These are phyloP conservation scores for Polychaeton citri DNA, from an alignment of 2,329 filamentous ascomycete genomes.

Conservation along the genomic window DNA sequence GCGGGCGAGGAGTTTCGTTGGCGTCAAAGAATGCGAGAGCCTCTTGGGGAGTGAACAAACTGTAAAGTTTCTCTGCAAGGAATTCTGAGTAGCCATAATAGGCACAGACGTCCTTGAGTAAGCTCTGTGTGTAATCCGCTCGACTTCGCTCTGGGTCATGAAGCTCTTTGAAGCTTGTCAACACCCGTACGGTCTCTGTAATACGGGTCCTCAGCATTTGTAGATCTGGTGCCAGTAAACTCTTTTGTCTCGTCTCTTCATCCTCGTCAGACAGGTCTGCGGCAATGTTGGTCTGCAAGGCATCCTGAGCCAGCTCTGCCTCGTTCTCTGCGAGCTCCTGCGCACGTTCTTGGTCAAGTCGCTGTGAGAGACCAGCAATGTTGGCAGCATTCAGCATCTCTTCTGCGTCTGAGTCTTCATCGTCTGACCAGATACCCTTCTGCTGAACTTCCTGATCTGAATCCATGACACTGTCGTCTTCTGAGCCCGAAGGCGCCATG, in stretches of 20 bases:
- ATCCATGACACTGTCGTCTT: slow-evolving; percentile 39
- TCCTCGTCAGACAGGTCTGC: slow-evolving; percentile 52
- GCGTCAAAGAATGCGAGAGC: slow-evolving; percentile 98
- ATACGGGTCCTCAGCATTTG: slow-evolving; percentile 80
- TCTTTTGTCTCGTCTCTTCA: slow-evolving; percentile 42
- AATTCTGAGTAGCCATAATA: slow-evolving; percentile 96
- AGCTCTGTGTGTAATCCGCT: slow-evolving; percentile 73
- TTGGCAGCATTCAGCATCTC: slow-evolving; percentile 90
- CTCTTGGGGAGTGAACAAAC: slow-evolving; percentile 82
- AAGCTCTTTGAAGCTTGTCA: slow-evolving; percentile 77
- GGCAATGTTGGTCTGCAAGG: slow-evolving; percentile 86
- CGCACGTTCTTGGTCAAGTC: slow-evolving; percentile 64
- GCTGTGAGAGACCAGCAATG: slow-evolving; percentile 79
- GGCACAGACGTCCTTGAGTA: slow-evolving; percentile 82
- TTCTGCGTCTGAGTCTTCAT: slow-evolving; percentile 76
- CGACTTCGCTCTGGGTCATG: slow-evolving; percentile 69
- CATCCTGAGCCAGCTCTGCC: slow-evolving; percentile 71
- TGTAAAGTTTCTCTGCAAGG: slow-evolving; percentile 90
- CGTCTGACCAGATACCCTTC: slow-evolving; percentile 82
- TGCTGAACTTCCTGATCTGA: slow-evolving; percentile 48
- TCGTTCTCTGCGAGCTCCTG: slow-evolving; percentile 72
- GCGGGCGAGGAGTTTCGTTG: slow-evolving; percentile 85
- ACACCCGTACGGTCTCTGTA: slow-evolving; percentile 80
- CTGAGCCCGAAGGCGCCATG: slow-evolving; percentile 24
- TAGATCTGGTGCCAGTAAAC: slow-evolving; percentile 70